Base-by-base conservation (phyloP, 139 green algal species). In the Haematococcus lacustris region DNA sequence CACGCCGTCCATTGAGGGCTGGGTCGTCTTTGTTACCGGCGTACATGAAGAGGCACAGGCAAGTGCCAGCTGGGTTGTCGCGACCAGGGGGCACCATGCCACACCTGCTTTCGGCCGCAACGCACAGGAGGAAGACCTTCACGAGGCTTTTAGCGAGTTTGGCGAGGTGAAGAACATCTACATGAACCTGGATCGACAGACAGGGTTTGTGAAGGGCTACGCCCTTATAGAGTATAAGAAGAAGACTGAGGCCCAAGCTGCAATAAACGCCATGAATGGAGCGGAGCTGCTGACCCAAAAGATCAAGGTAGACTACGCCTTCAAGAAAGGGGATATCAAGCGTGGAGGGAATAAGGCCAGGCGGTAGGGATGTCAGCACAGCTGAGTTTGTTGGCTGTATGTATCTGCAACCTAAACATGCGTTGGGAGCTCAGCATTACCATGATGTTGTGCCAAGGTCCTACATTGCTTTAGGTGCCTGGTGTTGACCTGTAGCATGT, bases 101-200 rank as follows among this genome's bases (percentile, higher is more conserved):
- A n/a, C n/a, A n/a, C n/a, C n/a, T n/a, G n/a, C n/a, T n/a, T n/a
- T n/a, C n/a, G n/a, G n/a, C n/a, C n/a, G n/a, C n/a, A n/a, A 53
- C 43, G 4, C 26, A 26, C 82, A 87, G 34, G 93, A 98, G 76
- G 93, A 98, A 61, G 94, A 98, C 38, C 50, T 98, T 25, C 82
- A 93, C 40, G 93, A 98, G 53, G 80, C 83, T 0, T 98, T 98
- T 76, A 82, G 81, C 2, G 94, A 98, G 60, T 96, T 87, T 78
- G 94, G 94, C 0, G 90, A 98, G 28, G 80, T 98, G 33, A 97
- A 93, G 71, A 97, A 97, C 82, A 87, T 98, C 34, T 93, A 98
- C 82, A 76, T 98, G 43, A 98, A 98, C 72, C 78, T 98, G 41
- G 94, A 98, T 72, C 82, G 95, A 9, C 80, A 95, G 65, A 98